Evolutionary conservation across 352 stramenopile genomes (phyloP).

Genomic region (Detonula confervacea): DNA sequence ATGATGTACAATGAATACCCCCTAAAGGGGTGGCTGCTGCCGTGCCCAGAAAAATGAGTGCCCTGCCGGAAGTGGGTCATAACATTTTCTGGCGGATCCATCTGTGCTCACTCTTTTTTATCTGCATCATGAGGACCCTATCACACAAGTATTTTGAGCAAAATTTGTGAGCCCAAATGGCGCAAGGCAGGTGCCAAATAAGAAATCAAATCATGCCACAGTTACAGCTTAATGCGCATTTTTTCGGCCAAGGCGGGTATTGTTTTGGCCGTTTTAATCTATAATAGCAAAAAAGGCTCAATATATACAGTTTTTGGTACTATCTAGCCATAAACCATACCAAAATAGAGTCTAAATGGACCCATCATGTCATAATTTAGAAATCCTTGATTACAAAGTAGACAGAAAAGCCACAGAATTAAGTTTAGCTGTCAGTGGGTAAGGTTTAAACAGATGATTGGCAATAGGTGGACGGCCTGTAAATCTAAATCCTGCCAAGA

Average conservation of each 20-base stretch:
- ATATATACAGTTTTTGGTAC: not conserved
- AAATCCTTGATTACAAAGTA: not conserved
- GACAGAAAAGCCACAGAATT: not conserved
- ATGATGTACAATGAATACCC: not conserved
- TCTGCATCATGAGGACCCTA: not conserved
- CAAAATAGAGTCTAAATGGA: not conserved
- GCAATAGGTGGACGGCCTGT: no score
- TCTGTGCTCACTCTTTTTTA: not conserved
- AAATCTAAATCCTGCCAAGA: no score
- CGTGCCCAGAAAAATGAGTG: not conserved
- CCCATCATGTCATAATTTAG: not conserved
- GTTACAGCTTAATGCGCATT: not conserved
- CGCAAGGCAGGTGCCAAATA: not conserved
- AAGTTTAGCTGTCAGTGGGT: not conserved
- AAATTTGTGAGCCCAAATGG: not conserved
- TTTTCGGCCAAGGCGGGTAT: not conserved
- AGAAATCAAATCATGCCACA: not conserved
- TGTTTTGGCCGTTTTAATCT: not conserved
- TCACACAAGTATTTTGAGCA: not conserved
- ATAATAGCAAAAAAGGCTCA: not conserved
- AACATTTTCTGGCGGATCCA: not conserved
- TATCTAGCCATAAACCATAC: not conserved
- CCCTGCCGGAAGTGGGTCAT: not conserved
- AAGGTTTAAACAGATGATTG: not conserved
- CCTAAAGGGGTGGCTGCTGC: not conserved